Conservation (phyloP, 257 asterid genomes). For the Scutellaria minor region DNA sequence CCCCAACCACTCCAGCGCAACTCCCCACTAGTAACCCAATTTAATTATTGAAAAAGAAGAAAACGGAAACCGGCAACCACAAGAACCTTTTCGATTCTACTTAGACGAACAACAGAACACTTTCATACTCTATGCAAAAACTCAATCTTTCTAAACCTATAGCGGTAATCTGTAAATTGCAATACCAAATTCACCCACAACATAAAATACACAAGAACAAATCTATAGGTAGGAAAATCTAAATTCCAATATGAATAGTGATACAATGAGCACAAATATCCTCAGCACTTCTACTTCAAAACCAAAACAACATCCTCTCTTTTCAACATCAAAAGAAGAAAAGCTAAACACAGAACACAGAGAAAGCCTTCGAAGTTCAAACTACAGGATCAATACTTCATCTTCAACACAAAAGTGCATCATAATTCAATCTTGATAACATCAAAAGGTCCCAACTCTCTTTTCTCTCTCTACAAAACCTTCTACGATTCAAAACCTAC, state of each 20-base stretch:
- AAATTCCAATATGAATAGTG: slow-evolving; percentile 22
- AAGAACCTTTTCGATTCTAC: slow-evolving; percentile 39
- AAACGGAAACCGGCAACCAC: slow-evolving; percentile 9
- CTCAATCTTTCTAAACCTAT: neutral
- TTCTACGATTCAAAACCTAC: slow-evolving; percentile 33
- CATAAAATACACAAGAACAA: slow-evolving; percentile 12
- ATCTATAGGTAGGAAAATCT: slow-evolving; percentile 13
- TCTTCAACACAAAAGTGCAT: slow-evolving; percentile 22
- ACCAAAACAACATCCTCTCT: neutral
- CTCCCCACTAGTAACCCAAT: slow-evolving; percentile 47
- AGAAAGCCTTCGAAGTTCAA: slow-evolving; percentile 9
- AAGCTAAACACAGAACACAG: neutral
- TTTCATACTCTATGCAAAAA: slow-evolving; percentile 15
- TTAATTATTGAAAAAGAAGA: neutral
- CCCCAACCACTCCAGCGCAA: slow-evolving; percentile 99
- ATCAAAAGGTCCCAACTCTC: slow-evolving; percentile 23
- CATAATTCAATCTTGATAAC: slow-evolving; percentile 28
- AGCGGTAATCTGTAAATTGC: slow-evolving; percentile 11
- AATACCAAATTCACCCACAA: slow-evolving; percentile 27
- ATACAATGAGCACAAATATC: slow-evolving; percentile 18
- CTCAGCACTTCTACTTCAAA: slow-evolving; percentile 27
- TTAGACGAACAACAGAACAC: slow-evolving; percentile 9
- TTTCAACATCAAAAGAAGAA: neutral
- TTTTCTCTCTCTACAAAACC: neutral
- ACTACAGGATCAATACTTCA: slow-evolving; percentile 25